Base-by-base conservation (phyloP, 495 filamentous ascomycete species). In the Pyrenula aspistea region DNA sequence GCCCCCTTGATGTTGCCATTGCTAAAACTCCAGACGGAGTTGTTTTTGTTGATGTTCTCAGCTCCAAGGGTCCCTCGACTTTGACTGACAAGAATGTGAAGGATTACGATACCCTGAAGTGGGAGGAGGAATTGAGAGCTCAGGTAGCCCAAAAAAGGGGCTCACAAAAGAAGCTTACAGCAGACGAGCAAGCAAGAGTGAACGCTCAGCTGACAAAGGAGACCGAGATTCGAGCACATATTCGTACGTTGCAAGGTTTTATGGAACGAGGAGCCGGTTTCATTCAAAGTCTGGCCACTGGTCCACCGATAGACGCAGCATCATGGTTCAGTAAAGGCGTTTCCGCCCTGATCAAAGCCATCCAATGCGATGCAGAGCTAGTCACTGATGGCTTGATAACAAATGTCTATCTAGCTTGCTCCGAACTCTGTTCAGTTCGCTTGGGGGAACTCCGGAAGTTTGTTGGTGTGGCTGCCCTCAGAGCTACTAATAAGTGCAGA, bases 21-120 rank as follows among this genome's bases (percentile, higher is more conserved):
- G 89, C 91, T 65, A 82, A 88, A 15, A 95, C 90, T 1, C 85
- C 87, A 1, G 89, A 91, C 67, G 93, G 90, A 1, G 89, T 86
- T 0, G 77, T 83, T 3, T 97, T 94, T 61, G 77, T 98, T 23
- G 92, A 98, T 68, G 89, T 96, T 3, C 76, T 98, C 2, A 87
- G 85, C 25, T 87, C 83, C 62, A 92, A 92, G 66, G 72, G 74
- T 1, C 82, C 84, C 61, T 77, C 74, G 51, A 74, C 76, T n/a
- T 63, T 80, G 12, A 79, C 87, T 8, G 81, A 88, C 63, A 96
- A 88, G 68, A 96, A 86, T 61, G 83, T 76, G 21, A 96, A 88
- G 67, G 93, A 97, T 66, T 95, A 96, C 59, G 87, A 97, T 62
- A 95, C 88, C 0, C 65, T 96, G 53, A 96, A 96, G 71, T 98